Base-by-base conservation (phyloP, 2,329 filamentous ascomycete species). In the Dothideomycetidae sp. region DNA sequence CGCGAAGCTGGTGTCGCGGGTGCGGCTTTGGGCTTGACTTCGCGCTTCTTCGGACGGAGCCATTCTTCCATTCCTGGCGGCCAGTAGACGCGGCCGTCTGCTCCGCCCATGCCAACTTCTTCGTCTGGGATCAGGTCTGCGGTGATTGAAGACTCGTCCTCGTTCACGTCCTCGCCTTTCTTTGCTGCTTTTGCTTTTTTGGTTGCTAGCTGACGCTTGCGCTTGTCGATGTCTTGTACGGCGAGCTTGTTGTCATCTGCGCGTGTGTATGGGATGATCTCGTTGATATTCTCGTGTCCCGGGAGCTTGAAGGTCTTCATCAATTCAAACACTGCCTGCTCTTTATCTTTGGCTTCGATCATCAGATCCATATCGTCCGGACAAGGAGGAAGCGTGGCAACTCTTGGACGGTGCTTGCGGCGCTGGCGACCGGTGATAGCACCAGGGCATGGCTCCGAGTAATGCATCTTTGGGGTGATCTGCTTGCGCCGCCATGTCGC, bases 321-420 rank as follows among this genome's bases (percentile, higher is more conserved):
- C 12, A 96, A 67, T 46, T 93, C 84, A 50, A 96, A 93, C 0
- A 94, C 84, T 0, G 88, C 85, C 57, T 96, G 88, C 55, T 96
- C 88, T 58, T 96, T 96, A 53, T 94, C 88, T 56, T 96, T 96
- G 33, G 88, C 88, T 61, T 96, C 88, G 42, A 96, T 94, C 88
- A 96, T 96, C n/a, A 96, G 66, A 52, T 94, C 88, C 79, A 92
- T 90, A 19, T 80, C 76, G 1, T 73, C 63, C 3, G 76, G 68
- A 50, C 88, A 94, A 0, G 88, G 86, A 1, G 88, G 88, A 1
- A 96, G 59, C 1, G 76, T 81, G 46, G 69, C 68, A 2, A 93
- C 84, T 5, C 88, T 72, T 0, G 83, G 70, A 23, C 76, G 84
- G 52, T 96, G 88, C 57, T 93, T 94, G 41, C 88, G 71, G 17